Base-by-base conservation (phyloP, 345 rosid genomes). In the Populus nigra region DNA sequence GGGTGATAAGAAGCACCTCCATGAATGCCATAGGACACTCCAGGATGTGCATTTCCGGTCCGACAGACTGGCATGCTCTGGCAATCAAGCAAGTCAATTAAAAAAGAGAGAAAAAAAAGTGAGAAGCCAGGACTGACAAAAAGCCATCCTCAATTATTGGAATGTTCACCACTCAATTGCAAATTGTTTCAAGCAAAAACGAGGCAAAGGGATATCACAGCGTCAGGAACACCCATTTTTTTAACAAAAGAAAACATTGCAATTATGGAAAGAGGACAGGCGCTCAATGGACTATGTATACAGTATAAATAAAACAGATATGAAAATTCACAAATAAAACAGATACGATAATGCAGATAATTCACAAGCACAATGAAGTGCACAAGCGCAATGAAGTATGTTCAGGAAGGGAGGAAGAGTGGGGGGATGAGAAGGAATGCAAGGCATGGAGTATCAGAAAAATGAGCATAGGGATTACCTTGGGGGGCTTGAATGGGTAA, bases 401-500 rank as follows among this genome's bases (percentile, higher is more conserved):
- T 55, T 12, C 15, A 6, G 13, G 10, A 15, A 53, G n/a, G 13
- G 8, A 68, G 4, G 38, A 2, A 25, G 31, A 15, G 7, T 0
- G 10, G 25, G 15, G 49, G 27, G 55, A 5, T 5, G 5, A 17
- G 17, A 62, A 69, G 22, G 11, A 6, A 47, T 13, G 20, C 5
- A 39, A 47, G 31, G 9, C 6, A 77, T 22, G 1, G 45, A 49
- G 62, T 57, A 57, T 22, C 62, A n/a, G 62, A 8, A 57, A 22
- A 18, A 39, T 18, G 5, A 49, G 13, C 13, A 38, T 4, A 9
- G 31, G 5, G 27, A 39, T 50, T 50, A 72, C 81, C 81, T 78
- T 78, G 13, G 81, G 81, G 7, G 81, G 81, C 76, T 78, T 78
- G 41, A 78, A 78, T 35, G 81, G 81, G 59, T 78, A 72, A 65